Percentiles rank a stretch among this genome's conserved stretches.
Conservation (phyloP, 176 grass and related monocot genomes). For the Rhynchospora tenuis region DNA sequence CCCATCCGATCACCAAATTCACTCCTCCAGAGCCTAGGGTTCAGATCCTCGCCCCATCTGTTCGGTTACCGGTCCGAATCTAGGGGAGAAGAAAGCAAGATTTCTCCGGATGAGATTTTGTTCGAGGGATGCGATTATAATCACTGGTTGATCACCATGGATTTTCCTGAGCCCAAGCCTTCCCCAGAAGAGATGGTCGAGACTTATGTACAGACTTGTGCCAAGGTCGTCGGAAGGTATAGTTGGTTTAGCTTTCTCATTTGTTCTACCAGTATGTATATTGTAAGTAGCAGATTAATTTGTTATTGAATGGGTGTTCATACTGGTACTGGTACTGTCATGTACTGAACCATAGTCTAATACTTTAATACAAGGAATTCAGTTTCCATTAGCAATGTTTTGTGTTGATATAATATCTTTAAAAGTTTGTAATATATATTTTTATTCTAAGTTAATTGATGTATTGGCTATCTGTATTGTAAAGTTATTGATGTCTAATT, state of each 20-base stretch:
- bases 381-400: neutral
- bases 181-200: slow-evolving; percentile 93
- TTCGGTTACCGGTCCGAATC: slow-evolving; percentile 34
- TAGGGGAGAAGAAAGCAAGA: slow-evolving; percentile 31
- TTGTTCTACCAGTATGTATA: neutral
- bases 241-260: neutral
- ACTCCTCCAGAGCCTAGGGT: slow-evolving; percentile 27
- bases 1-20: neutral
- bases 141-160: slow-evolving; percentile 99
- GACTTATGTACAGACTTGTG: slow-evolving; percentile 82
- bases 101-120: slow-evolving; percentile 72
- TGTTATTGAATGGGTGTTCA: neutral
- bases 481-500: slow-evolving; percentile 14
- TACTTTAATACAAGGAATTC: neutral
- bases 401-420: neutral
- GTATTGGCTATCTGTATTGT: neutral
- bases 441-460: slow-evolving; percentile 1
- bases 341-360: neutral
- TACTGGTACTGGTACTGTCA: neutral
- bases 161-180: slow-evolving; percentile 85
- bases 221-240: slow-evolving; percentile 93
- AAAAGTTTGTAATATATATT: neutral
- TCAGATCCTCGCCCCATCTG: slow-evolving; percentile 44
- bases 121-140: slow-evolving; percentile 97
- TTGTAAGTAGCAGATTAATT: neutral